phyloP scores from a whole-genome alignment of 1,284 basidiomycete genomes.

The Pulchroboletus neoregius region DNA sequence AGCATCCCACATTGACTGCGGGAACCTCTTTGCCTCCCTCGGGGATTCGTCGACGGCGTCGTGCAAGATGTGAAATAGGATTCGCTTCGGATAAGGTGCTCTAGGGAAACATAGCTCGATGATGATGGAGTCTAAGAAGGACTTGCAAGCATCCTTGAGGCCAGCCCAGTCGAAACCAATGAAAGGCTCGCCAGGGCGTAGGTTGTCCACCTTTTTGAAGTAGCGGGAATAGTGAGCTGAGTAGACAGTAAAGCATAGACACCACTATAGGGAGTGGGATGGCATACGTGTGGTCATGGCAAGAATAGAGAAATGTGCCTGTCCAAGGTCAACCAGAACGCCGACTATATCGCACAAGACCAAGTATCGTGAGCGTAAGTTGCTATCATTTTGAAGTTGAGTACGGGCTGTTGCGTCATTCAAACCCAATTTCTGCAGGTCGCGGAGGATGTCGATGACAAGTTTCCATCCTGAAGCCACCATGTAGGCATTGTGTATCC shows the following conservation, averaged over 20 bases:
- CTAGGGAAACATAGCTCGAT: constrained; percentile 72
- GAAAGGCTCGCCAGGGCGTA: constrained; percentile 40
- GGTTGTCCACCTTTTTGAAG: constrained; percentile 49
- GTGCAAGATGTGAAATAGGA: constrained; percentile 60
- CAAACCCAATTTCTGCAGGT: constrained; percentile 50
- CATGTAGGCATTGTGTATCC: constrained; percentile 75
- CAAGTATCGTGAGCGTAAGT: constrained; percentile 57
- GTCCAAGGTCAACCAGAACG: constrained; percentile 53
- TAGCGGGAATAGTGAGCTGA: constrained; percentile 64
- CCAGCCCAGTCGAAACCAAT: constrained; percentile 59
- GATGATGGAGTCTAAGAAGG: constrained; percentile 75
- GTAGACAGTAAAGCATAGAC: constrained; percentile 14
- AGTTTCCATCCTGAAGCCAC: constrained; percentile 73
- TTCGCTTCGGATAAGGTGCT: constrained; percentile 56
- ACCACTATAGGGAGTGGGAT: constrained; percentile 4
- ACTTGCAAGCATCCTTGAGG: constrained; percentile 58
- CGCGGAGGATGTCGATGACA: constrained; percentile 50
- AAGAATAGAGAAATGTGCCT: constrained; percentile 59
- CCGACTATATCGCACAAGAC: constrained; percentile 60
- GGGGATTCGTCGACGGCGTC: constrained; percentile 69
- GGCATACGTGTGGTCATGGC: constrained; percentile 62
- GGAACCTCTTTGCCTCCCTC: constrained; percentile 65
- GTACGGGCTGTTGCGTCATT: constrained; percentile 47
- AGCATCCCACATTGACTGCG: constrained; percentile 71
- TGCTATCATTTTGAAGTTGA: constrained; percentile 47